Evolutionary conservation across 495 filamentous ascomycete species (phyloP).

Genomic region (Penicillium soppii): DNA sequence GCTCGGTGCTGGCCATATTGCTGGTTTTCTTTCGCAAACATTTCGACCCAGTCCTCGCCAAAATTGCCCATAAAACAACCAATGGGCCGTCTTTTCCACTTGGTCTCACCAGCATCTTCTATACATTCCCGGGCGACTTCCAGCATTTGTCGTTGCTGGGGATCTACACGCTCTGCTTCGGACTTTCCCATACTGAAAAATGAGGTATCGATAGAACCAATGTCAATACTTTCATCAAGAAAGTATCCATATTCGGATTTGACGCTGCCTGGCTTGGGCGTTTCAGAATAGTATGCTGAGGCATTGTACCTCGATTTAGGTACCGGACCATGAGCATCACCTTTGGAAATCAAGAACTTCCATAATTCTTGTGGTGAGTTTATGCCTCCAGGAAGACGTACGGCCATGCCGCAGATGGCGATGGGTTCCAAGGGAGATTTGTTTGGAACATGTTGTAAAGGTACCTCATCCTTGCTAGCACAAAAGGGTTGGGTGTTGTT

Average conservation of each 20-base stretch:
- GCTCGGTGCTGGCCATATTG: conserved; percentile 16
- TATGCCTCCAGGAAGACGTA: conserved; percentile 45
- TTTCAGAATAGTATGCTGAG: conserved; percentile 12
- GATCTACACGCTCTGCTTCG: conserved; percentile 55
- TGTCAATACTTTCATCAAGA: conserved; percentile 35
- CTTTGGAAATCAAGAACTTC: conserved; percentile 37
- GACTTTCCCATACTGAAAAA: conserved; percentile 38
- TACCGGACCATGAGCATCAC: conserved; percentile 33
- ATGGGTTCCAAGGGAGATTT: conserved; percentile 22
- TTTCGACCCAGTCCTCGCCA: conserved; percentile 37
- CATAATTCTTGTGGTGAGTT: conserved; percentile 26
- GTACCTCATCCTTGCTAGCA: too few relatives aligned
- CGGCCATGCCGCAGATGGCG: conserved; percentile 48
- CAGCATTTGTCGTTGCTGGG: conserved; percentile 55
- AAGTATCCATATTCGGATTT: conserved; percentile 48
- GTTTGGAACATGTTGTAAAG: neutral
- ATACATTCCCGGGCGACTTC: conserved; percentile 45
- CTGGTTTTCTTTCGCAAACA: conserved; percentile 25
- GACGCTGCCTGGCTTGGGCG: conserved; percentile 16
- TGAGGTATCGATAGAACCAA: conserved; percentile 14
- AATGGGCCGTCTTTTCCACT: conserved; percentile 43
- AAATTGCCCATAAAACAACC: conserved; percentile 51
- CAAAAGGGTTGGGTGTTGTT: too few relatives aligned
- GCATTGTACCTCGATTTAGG: conserved; percentile 30
- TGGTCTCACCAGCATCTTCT: conserved; percentile 42